Conservation (phyloP, 768 basidiomycete genomes). For the Phylloporus sp. region DNA sequence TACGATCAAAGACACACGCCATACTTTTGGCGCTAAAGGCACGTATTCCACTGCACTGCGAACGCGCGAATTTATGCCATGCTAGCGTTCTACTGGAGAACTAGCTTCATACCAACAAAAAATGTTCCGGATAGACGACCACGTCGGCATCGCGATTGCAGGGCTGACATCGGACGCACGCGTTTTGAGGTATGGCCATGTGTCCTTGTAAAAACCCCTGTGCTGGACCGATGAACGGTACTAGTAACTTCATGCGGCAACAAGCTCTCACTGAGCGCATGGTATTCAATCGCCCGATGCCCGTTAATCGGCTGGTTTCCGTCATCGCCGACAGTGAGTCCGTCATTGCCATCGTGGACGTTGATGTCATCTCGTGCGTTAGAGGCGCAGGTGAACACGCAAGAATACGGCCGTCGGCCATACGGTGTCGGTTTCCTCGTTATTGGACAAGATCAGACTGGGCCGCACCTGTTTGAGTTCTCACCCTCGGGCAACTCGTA, state of each 20-base stretch:
- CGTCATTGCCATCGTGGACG: background rate
- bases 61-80: conserved; percentile 2
- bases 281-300: conserved; percentile 92
- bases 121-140: conserved; percentile 99
- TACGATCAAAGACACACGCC: conserved; percentile 93
- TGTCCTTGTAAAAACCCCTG: background rate
- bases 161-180: conserved; percentile 98
- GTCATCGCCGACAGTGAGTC: conserved; percentile 91
- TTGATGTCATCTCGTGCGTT: conserved; percentile 10
- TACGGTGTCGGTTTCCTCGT: conserved; percentile 99
- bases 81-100: conserved; percentile 95
- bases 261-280: conserved; percentile 95
- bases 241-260: conserved; percentile 98
- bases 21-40: conserved; percentile 93
- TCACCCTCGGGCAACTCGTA: conserved; percentile 96
- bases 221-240: background rate
- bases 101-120: conserved; percentile 99
- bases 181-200: conserved; percentile 70
- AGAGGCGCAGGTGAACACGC: conserved; percentile 99
- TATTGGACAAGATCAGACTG: conserved; percentile 92
- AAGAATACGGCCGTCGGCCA: conserved; percentile 94
- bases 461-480: conserved; percentile 97
- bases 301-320: conserved; percentile 89
- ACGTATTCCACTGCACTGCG: conserved; percentile 12
- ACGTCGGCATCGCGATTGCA: conserved; percentile 98